Conservation (phyloP, 345 rosid species). For the Odontarrhena argentea region DNA sequence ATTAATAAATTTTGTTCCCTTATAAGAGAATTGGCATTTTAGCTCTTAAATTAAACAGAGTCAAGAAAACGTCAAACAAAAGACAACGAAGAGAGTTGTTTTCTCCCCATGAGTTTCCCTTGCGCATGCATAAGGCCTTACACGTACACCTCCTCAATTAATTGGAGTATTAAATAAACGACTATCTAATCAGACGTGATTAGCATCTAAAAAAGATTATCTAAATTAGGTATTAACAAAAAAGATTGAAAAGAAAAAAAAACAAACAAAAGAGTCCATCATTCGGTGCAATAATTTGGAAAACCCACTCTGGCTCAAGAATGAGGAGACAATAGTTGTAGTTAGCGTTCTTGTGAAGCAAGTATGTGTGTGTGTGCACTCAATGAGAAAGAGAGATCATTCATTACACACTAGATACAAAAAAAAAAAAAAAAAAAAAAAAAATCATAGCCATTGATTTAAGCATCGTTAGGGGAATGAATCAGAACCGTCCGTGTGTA, state of each 20-base stretch:
- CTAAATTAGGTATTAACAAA: neutral
- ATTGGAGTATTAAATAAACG: neutral
- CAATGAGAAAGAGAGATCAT: conserved; percentile 19
- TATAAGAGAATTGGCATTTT: conserved; percentile 9
- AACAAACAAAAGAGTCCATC: conserved; percentile 8
- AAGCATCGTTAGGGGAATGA: neutral
- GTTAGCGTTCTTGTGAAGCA: conserved; percentile 43
- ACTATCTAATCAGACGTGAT: neutral
- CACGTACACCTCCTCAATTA: conserved; percentile 29
- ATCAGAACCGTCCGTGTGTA: conserved; percentile 36
- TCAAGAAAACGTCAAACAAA: conserved; percentile 32
- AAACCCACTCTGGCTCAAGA: conserved; percentile 40
- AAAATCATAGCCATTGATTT: conserved; percentile 29
- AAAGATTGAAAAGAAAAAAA: neutral
- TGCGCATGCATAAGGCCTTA: conserved; percentile 28
- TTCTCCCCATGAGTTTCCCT: conserved; percentile 31
- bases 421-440: neutral
- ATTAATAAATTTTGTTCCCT: neutral
- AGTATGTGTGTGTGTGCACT: conserved; percentile 26
- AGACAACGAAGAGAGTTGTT: conserved; percentile 36
- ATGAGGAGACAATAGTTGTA: conserved; percentile 23
- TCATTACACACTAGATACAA: conserved; percentile 21
- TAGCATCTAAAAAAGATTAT: conserved; percentile 1
- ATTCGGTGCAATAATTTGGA: conserved; percentile 24
- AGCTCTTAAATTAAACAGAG: neutral